Percentiles rank a stretch among this genome's conserved stretches.
Conservation (phyloP, 1,284 basidiomycete species). For the Erythrobasidium hasegawianum region DNA sequence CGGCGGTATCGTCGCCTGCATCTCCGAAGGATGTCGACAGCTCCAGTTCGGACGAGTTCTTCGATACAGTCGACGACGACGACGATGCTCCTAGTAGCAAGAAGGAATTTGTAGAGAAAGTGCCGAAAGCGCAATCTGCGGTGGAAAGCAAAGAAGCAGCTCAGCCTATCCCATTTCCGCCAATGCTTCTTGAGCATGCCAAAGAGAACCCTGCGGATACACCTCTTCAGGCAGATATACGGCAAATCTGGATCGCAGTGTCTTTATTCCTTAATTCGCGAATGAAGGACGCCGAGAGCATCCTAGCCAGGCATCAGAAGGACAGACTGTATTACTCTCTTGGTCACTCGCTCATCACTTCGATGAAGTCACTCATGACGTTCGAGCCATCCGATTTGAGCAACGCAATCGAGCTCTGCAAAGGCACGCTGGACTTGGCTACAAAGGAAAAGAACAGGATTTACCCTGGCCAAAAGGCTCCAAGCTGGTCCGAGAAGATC, state of each 20-base stretch:
- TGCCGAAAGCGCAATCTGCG: neutral
- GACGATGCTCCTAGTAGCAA: neutral
- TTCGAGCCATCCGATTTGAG: constrained; percentile 56
- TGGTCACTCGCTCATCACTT: constrained; percentile 48
- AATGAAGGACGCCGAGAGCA: constrained; percentile 78
- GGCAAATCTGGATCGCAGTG: constrained; percentile 30
- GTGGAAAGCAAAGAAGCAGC: neutral
- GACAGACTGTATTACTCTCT: constrained; percentile 71
- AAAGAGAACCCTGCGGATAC: constrained; percentile 10
- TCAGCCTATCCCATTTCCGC: neutral
- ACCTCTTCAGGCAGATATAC: constrained; percentile 23
- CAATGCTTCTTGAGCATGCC: neutral
- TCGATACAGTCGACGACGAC: constrained; percentile 20
- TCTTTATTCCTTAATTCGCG: constrained; percentile 72
- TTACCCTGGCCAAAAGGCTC: constrained; percentile 56
- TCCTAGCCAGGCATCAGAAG: constrained; percentile 38
- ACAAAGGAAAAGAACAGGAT: constrained; percentile 50
- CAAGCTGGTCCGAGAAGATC: constrained; percentile 50
- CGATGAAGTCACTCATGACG: constrained; percentile 56
- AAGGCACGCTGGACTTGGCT: constrained; percentile 51
- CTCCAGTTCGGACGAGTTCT: constrained; percentile 28
- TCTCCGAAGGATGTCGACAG: neutral
- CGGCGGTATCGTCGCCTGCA: neutral
- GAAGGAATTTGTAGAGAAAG: neutral
- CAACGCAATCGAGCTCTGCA: constrained; percentile 54